Base-by-base conservation (phyloP, 768 basidiomycete species). In the Krasilnikovozyma curviuscula region DNA sequence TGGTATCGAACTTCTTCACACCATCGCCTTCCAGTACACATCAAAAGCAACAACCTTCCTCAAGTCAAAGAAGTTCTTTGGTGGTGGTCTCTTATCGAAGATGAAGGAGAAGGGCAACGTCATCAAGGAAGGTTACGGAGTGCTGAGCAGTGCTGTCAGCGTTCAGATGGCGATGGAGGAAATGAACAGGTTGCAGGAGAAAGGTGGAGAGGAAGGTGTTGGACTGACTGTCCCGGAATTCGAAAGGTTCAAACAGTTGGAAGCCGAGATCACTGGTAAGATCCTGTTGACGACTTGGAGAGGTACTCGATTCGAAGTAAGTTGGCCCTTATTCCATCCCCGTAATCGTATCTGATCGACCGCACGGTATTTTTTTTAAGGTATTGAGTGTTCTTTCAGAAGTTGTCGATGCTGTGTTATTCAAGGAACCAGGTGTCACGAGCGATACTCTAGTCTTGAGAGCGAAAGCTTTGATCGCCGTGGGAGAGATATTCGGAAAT, bases 201-300 rank as follows among this genome's bases (percentile, higher is more conserved):
- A 82, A 59, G 89, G 85, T n/a, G 84, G 29, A 10, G 50, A 52
- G 45, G 50, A 52, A 24, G 44, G n/a, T n/a, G n/a, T n/a, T n/a
- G n/a, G n/a, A n/a, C n/a, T n/a, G n/a, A n/a, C n/a, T n/a, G n/a
- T n/a, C n/a, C n/a, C n/a, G n/a, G n/a, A n/a, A n/a, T n/a, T n/a
- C n/a, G n/a, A n/a, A n/a, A n/a, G n/a, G n/a, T n/a, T n/a, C n/a
- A 78, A 81, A 70, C 89, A 95, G 59, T 73, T 97, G 52, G 89
- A 84, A 1, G 86, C 86, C 40, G 91, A 85, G 70, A 78, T 82
- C 52, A 13, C 64, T 55, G n/a, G 14, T 30, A 52, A 83, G 78
- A 86, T 93, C 61, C 74, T 97, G 67, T 76, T 97, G 25, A 91
- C 89, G 6, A 91, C 91, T 23, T 98, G 93, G 93, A 78, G 88